These are phyloP conservation scores for Mycena rebaudengoi DNA, from an alignment of 768 basidiomycete species.

Conservation along the genomic window DNA sequence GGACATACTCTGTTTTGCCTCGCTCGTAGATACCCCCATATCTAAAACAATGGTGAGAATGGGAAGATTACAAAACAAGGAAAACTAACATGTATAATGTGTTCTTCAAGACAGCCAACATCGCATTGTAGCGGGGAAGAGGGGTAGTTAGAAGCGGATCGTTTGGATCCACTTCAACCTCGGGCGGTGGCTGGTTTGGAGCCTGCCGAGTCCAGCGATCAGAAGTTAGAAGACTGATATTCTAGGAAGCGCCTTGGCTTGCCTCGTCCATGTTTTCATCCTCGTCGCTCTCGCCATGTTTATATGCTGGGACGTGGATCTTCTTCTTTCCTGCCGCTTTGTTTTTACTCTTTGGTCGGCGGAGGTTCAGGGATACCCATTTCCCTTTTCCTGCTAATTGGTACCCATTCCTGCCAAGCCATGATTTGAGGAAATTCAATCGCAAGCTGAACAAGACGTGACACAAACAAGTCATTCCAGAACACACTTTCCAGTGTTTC, in stretches of 20 bases:
- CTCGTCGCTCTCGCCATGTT: conserved; percentile 20
- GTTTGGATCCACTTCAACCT: conserved; percentile 57
- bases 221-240: background rate
- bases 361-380: conserved; percentile 84
- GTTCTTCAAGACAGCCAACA: conserved; percentile 86
- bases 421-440: background rate
- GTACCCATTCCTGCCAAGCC: conserved; percentile 73
- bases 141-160: conserved; percentile 75
- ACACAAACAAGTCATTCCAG: conserved; percentile 82
- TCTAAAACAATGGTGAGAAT: conserved; percentile 41
- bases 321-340: conserved; percentile 54
- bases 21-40: conserved; percentile 92
- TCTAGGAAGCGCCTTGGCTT: background rate
- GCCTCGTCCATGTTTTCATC: conserved; percentile 30
- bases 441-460: background rate
- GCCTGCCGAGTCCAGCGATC: background rate
- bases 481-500: conserved; percentile 87
- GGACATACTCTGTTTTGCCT: conserved; percentile 82
- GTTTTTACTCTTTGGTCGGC: conserved; percentile 68
- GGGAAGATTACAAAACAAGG: background rate
- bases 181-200: conserved; percentile 8
- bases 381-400: conserved; percentile 76
- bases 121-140: conserved; percentile 83
- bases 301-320: conserved; percentile 20
- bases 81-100: conserved; percentile 82